A percentile compares a stretch with the other conserved stretches of the same genome.
These are phyloP conservation scores for Hibiscus mutabilis DNA, from an alignment of 345 rosid genomes.

Conservation along the genomic window DNA sequence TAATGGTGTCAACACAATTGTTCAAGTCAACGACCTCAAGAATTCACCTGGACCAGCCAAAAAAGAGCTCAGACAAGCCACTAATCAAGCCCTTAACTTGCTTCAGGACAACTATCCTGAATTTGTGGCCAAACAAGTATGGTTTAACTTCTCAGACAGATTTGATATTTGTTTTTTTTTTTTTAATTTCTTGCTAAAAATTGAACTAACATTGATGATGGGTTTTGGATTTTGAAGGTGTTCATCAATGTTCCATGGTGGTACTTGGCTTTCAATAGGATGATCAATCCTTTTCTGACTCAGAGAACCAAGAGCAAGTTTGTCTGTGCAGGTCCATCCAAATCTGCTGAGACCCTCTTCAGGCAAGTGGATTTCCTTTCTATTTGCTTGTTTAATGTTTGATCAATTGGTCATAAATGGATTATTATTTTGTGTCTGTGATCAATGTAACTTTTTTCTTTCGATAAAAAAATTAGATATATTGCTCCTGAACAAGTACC, in stretches of 20 bases:
- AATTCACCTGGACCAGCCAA: slow-evolving; percentile 67
- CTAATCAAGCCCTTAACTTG: slow-evolving; percentile 53
- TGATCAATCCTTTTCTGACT: slow-evolving; percentile 78
- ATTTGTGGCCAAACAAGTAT: slow-evolving; percentile 56
- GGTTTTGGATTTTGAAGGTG: slow-evolving; percentile 35
- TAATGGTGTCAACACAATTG: slow-evolving; percentile 45
- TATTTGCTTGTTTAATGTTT: not conserved
- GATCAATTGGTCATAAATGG: not conserved
- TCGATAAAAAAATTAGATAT: slow-evolving; percentile 35
- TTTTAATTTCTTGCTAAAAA: not conserved
- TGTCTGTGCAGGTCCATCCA: slow-evolving; percentile 78
- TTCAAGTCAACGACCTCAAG: slow-evolving; percentile 73
- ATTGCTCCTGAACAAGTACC: slow-evolving; percentile 66
- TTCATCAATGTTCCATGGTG: slow-evolving; percentile 98
- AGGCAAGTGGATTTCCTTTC: slow-evolving; percentile 35
- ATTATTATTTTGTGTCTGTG: not conserved
- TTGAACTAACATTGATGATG: not conserved
- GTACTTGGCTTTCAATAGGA: slow-evolving; percentile 74
- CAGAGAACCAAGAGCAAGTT: slow-evolving; percentile 95
- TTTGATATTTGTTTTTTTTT: not conserved
- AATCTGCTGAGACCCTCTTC: slow-evolving; percentile 75
- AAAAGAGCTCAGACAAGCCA: slow-evolving; percentile 64
- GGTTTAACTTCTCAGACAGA: not conserved
- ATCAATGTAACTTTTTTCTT: not conserved
- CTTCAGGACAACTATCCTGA: slow-evolving; percentile 72